Evolutionary conservation across 805 yeast species (phyloP).

Genomic region (Blastobotrys chiropterorum): DNA sequence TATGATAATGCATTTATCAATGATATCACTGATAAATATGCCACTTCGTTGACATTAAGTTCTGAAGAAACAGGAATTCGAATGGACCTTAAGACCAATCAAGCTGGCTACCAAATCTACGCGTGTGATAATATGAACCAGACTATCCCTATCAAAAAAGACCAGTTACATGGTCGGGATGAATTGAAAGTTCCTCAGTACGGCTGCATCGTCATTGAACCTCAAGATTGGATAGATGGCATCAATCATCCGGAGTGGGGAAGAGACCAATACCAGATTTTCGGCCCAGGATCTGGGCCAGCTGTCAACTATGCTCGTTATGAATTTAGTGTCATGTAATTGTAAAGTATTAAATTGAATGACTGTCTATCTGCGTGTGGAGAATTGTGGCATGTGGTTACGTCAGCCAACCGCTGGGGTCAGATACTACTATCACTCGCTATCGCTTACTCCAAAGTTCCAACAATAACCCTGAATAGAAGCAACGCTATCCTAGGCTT

Average conservation of each 20-base stretch:
- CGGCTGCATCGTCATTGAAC: conserved; percentile 7
- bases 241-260: conserved; percentile 9
- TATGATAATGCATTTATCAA: conserved; percentile 3
- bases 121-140: conserved; percentile 2
- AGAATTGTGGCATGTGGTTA: no score
- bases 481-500: no score
- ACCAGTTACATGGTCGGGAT: conserved; percentile 1
- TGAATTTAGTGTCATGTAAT: background rate
- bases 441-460: no score
- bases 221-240: conserved; percentile 8
- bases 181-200: conserved; percentile 1
- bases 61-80: conserved; percentile 3
- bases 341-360: background rate
- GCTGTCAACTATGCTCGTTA: conserved; percentile 6
- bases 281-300: conserved; percentile 3
- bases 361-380: no score
- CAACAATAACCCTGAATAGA: no score
- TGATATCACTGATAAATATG: background rate
- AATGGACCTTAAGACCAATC: conserved; percentile 6
- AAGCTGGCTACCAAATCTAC: conserved; percentile 1
- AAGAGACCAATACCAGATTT: conserved; percentile 5
- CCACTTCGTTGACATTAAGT: background rate
- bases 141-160: conserved; percentile 1
- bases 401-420: no score
- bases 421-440: no score